phyloP scores from a whole-genome alignment of 768 basidiomycete genomes.

The Amanita polypyramis region DNA sequence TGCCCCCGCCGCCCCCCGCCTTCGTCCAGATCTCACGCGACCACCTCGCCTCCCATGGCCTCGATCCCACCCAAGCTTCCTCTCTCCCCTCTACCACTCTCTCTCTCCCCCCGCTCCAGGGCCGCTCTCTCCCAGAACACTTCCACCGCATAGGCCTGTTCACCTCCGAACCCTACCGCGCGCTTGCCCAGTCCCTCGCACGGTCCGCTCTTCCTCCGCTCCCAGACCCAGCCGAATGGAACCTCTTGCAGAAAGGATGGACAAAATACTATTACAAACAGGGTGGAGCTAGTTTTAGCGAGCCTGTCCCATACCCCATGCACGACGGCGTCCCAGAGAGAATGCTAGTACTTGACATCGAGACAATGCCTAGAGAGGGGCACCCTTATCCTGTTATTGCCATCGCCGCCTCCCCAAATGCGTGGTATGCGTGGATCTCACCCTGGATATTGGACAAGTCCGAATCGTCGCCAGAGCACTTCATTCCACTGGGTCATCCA shows the following conservation, averaged over 20 bases:
- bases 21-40: constrained; percentile 69
- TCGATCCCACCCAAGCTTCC: constrained; percentile 73
- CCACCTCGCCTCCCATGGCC: constrained; percentile 73
- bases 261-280: constrained; percentile 60
- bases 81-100: constrained; percentile 72
- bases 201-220: constrained; percentile 8
- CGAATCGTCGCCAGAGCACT: constrained; percentile 42
- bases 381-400: constrained; percentile 83
- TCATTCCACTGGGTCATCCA: constrained; percentile 61
- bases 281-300: constrained; percentile 72
- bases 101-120: constrained; percentile 77
- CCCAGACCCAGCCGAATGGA: constrained; percentile 15
- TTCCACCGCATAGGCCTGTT: constrained; percentile 70
- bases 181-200: constrained; percentile 22
- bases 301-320: constrained; percentile 58
- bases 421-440: constrained; percentile 95
- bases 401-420: constrained; percentile 68
- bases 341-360: constrained; percentile 86
- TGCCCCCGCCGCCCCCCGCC: constrained; percentile 12
- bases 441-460: constrained; percentile 77
- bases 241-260: constrained; percentile 18
- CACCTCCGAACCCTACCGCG: constrained; percentile 69
- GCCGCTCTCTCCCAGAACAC: constrained; percentile 74
- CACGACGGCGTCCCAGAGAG: constrained; percentile 56
- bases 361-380: constrained; percentile 71